A percentile compares a stretch with the other conserved stretches of the same genome.
These are phyloP conservation scores for Ramularia endophylla DNA, from an alignment of 2,329 filamentous ascomycete species.

Conservation along the genomic window DNA sequence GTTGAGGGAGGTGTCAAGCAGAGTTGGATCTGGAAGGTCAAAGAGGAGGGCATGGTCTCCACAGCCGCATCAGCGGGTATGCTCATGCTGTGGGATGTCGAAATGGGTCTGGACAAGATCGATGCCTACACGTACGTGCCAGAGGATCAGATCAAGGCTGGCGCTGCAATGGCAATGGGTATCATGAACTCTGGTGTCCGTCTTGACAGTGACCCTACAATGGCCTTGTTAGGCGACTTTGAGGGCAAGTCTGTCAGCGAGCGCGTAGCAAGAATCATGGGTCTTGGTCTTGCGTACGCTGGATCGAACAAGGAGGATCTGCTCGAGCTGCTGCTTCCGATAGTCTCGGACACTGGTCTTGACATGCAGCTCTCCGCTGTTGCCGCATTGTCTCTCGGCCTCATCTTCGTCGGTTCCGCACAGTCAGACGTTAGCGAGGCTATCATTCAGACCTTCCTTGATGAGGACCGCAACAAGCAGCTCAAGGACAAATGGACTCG, in stretches of 20 bases:
- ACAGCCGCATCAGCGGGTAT: conserved; percentile 92
- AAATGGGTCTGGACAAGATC: conserved; percentile 85
- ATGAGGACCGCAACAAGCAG: conserved; percentile 84
- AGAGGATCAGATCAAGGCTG: conserved; percentile 82
- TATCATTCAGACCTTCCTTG: conserved; percentile 86
- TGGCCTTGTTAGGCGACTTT: conserved; percentile 81
- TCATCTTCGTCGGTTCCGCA: conserved; percentile 89
- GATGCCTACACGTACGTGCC: conserved; percentile 85
- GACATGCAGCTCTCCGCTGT: conserved; percentile 97
- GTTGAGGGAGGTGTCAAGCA: conserved; percentile 74
- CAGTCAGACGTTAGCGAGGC: conserved; percentile 87
- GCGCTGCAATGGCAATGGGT: conserved; percentile 86
- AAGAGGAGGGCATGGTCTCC: conserved; percentile 95
- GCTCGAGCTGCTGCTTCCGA: conserved; percentile 76
- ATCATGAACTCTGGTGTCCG: conserved; percentile 92
- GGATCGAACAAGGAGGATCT: conserved; percentile 88
- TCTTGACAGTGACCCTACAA: conserved; percentile 80
- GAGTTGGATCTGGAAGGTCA: conserved; percentile 99
- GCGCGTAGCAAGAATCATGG: conserved; percentile 86
- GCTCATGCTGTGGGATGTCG: conserved; percentile 87
- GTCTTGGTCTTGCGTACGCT: conserved; percentile 87
- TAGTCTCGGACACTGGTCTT: conserved; percentile 74
- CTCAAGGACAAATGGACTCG: conserved; percentile 98
- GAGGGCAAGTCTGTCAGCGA: conserved; percentile 71
- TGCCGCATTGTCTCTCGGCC: conserved; percentile 83